Evolutionary conservation across 2,329 filamentous ascomycete genomes (phyloP).

Genomic region (Fusarium euwallaceae): DNA sequence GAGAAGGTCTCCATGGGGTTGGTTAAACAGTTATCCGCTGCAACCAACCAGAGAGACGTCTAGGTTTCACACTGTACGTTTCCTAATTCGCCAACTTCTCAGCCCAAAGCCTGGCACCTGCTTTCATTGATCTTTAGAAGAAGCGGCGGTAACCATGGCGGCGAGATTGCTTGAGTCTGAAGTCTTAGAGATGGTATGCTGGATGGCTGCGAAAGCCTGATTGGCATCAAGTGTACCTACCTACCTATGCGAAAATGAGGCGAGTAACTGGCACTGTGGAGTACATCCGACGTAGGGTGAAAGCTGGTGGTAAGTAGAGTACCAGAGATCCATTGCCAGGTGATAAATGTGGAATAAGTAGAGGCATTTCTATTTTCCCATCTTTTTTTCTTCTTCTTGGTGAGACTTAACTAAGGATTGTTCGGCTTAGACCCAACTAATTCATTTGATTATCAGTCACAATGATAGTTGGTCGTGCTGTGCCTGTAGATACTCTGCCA

Average conservation of each 20-base stretch:
- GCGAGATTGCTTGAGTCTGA: not conserved
- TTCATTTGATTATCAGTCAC: not conserved
- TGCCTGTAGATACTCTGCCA: not conserved
- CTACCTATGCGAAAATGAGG: not conserved
- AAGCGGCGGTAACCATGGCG: not conserved
- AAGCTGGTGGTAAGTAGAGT: not conserved
- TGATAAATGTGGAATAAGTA: not conserved
- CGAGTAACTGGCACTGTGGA: not conserved
- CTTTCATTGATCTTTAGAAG: not conserved
- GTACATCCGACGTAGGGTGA: not conserved
- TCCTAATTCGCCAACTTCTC: not conserved
- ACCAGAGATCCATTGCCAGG: not conserved
- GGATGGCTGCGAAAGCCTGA: not conserved
- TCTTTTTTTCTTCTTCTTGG: not conserved
- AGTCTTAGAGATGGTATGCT: not conserved
- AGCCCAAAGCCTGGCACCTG: not conserved
- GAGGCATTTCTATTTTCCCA: not conserved
- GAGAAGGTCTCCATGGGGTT: not conserved
- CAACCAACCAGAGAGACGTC: not conserved
- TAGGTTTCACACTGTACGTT: not conserved
- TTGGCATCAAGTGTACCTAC: not conserved
- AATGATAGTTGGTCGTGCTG: not conserved
- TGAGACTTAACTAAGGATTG: not conserved
- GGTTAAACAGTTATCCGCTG: not conserved
- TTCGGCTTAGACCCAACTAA: not conserved